Conservation (phyloP, 306 rosid genomes). For the Castanospermum australe region DNA sequence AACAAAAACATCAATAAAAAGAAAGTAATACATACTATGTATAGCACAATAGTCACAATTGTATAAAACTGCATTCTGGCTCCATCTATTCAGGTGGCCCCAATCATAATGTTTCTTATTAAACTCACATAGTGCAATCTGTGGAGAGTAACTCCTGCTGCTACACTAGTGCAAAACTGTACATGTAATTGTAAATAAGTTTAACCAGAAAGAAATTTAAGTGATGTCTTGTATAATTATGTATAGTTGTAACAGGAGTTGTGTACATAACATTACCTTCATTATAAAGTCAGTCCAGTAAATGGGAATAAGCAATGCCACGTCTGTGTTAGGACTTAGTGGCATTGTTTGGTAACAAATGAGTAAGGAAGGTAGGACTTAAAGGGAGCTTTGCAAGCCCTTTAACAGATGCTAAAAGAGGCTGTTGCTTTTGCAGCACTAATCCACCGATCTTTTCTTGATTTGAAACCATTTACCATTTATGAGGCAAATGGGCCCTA, state of each 20-base stretch:
- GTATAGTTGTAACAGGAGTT: not conserved
- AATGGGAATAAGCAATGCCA: not conserved
- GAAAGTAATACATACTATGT: not conserved
- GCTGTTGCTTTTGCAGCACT: slow-evolving; percentile 41
- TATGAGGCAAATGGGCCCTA: slow-evolving; percentile 27
- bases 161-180: not conserved
- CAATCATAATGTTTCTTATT: not conserved
- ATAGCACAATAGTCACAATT: not conserved
- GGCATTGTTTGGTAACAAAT: not conserved
- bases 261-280: not conserved
- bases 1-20: not conserved
- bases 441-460: slow-evolving; percentile 30
- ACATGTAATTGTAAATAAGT: not conserved
- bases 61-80: not conserved
- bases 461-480: slow-evolving; percentile 33
- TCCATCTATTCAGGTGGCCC: not conserved
- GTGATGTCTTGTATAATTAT: not conserved
- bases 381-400: slow-evolving; percentile 26
- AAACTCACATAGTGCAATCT: not conserved
- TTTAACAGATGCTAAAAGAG: slow-evolving; percentile 33
- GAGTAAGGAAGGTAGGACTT: slow-evolving; percentile 13
- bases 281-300: not conserved
- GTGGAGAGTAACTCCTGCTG: not conserved
- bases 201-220: not conserved
- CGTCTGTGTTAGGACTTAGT: not conserved